These are phyloP conservation scores for Parachlorella kessleri DNA, from an alignment of 139 green algal species.

Conservation along the genomic window DNA sequence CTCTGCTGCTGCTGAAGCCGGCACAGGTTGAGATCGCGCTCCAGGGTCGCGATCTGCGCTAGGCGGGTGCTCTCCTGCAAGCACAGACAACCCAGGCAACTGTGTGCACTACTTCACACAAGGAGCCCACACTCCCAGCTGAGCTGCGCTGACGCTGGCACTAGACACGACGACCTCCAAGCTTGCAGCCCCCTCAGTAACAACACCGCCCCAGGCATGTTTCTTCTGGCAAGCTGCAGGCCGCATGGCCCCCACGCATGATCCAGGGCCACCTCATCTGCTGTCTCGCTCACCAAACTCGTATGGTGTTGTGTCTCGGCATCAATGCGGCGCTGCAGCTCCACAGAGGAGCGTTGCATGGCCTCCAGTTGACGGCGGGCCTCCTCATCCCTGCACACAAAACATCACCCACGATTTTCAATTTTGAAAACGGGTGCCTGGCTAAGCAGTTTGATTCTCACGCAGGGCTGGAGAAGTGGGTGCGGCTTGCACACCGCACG, in stretches of 20 bases:
- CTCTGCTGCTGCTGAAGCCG: background rate
- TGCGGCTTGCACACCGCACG: too few relatives aligned
- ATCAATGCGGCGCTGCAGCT: conserved; percentile 1
- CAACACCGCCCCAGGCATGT: background rate
- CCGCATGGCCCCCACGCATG: too few relatives aligned
- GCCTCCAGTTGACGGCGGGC: background rate
- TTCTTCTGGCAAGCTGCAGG: too few relatives aligned
- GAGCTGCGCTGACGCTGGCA: background rate
- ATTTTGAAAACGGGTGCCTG: too few relatives aligned
- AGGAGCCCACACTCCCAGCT: background rate
- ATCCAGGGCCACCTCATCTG: too few relatives aligned
- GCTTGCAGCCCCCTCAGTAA: background rate
- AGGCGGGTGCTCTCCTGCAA: background rate
- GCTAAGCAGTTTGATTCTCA: too few relatives aligned
- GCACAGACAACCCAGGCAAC: background rate
- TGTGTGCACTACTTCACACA: background rate
- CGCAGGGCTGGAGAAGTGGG: too few relatives aligned
- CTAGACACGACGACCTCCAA: too few relatives aligned
- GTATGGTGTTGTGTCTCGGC: conserved; percentile 4
- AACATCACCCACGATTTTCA: too few relatives aligned
- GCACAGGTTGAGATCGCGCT: background rate
- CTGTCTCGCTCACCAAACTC: conserved; percentile 5
- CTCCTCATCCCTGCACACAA: too few relatives aligned
- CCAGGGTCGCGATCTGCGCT: background rate
- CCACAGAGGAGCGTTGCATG: background rate